A percentile compares a stretch with the other conserved stretches of the same genome.
These are phyloP conservation scores for Arabis alpina DNA, from an alignment of 345 rosid species.

Conservation along the genomic window DNA sequence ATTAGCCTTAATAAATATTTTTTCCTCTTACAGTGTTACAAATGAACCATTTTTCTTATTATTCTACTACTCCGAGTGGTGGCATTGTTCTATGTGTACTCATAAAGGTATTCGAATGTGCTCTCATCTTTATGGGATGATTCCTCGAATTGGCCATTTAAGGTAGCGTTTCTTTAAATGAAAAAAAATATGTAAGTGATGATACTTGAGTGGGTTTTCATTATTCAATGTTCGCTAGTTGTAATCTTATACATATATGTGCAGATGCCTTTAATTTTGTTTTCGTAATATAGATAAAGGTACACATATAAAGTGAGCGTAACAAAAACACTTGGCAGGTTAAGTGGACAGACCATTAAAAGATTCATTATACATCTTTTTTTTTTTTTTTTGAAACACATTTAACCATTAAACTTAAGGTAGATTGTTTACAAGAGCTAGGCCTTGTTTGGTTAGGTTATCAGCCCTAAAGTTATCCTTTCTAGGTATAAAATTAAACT, in stretches of 20 bases:
- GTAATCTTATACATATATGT: background rate
- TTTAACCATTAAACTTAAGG: too few relatives aligned
- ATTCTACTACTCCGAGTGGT: slow-evolving; percentile 1
- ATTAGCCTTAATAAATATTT: background rate
- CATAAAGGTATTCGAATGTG: slow-evolving; percentile 18
- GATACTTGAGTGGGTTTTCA: slow-evolving; percentile 17
- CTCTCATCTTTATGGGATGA: slow-evolving; percentile 24
- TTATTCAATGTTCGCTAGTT: background rate
- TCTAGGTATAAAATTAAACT: too few relatives aligned
- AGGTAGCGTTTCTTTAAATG: slow-evolving; percentile 39
- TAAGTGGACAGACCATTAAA: slow-evolving; percentile 36
- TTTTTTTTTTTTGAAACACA: too few relatives aligned
- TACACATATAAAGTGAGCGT: background rate
- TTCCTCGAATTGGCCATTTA: slow-evolving; percentile 19
- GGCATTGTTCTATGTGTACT: background rate
- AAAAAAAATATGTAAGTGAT: slow-evolving; percentile 29
- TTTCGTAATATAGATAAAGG: background rate
- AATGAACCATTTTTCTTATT: background rate
- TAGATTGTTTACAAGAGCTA: too few relatives aligned
- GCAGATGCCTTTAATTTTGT: background rate
- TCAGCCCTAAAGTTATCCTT: too few relatives aligned
- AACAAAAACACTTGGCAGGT: slow-evolving; percentile 27
- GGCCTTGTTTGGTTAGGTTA: too few relatives aligned
- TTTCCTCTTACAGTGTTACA: background rate
- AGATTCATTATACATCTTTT: slow-evolving; percentile 9